phyloP scores from a whole-genome alignment of 1,139 yeast genomes.

The Geotrichum reessii region DNA sequence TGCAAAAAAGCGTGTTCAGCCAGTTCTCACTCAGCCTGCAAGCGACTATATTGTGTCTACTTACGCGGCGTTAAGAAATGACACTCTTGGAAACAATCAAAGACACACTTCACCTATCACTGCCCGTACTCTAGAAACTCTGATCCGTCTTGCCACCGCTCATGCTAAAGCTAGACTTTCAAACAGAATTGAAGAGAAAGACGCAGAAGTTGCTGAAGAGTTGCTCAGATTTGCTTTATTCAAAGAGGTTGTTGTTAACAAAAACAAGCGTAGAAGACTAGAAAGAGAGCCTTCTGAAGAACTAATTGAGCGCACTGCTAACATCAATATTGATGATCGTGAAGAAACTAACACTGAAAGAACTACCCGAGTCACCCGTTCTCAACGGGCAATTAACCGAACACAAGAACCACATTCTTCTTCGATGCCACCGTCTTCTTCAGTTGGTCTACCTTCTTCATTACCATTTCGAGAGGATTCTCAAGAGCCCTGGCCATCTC shows the following conservation, averaged over 20 bases:
- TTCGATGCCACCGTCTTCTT: conserved; percentile 8
- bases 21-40: conserved; percentile 73
- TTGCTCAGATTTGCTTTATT: conserved; percentile 79
- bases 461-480: conserved; percentile 20
- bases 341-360: conserved; percentile 12
- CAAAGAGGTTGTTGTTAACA: conserved; percentile 50
- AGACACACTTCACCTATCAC: conserved; percentile 92
- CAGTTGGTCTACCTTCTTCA: conserved; percentile 20
- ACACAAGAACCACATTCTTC: not conserved
- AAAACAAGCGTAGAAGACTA: conserved; percentile 34
- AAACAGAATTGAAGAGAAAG: conserved; percentile 63
- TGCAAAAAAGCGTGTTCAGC: conserved; percentile 83
- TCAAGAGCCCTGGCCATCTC: conserved; percentile 29
- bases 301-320: conserved; percentile 20
- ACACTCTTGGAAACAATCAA: conserved; percentile 62
- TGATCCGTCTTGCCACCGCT: conserved; percentile 92
- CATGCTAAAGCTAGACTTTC: conserved; percentile 93
- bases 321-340: conserved; percentile 21
- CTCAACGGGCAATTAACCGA: conserved; percentile 21
- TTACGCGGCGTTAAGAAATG: conserved; percentile 79
- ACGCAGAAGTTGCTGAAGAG: conserved; percentile 83
- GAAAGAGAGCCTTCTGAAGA: conserved; percentile 20
- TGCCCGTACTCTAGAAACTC: conserved; percentile 94
- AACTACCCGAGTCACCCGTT: conserved; percentile 20
- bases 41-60: conserved; percentile 74